Base-by-base conservation (phyloP, 2,329 filamentous ascomycete genomes). In the Ophiostoma angusticollis region DNA sequence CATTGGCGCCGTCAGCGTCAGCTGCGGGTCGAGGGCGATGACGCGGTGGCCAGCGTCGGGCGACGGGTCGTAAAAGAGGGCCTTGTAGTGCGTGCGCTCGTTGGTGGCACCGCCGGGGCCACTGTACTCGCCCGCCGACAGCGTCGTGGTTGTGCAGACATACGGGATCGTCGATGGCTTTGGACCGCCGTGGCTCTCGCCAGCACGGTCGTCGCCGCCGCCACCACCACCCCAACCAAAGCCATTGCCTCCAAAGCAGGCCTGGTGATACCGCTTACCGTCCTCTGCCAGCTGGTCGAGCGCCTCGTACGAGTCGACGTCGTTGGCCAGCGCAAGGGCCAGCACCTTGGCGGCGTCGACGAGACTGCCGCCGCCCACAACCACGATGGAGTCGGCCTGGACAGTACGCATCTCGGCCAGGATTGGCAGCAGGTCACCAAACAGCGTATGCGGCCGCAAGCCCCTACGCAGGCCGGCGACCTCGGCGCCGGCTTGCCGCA, bases 1-100 rank as follows among this genome's bases (percentile, higher is more conserved):
- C 9, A 58, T 53, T 0, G 70, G 70, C 0, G 67, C 70, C 2
- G 62, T 64, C 9, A 54, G 47, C 4, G 59, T 60, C 4, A 74
- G 54, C 8, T 56, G 52, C 1, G 70, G 63, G 41, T 72, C 69
- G 8, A 72, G 59, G 17, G 72, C 63, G 8, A 73, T 55, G 13
- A 74, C 56, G 13, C 59, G 50, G 0, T 67, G 60, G 1, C 66
- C 66, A 16, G 39, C 22, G 11, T 51, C 50, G 12, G 31, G 39
- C 13, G 35, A 31, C 0, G 63, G 60, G 7, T 47, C 30, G 12
- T 28, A 13, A 21, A 50, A 50, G 7, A 43, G 17, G 23, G 42
- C 42, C 36, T 50, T 51, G 36, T 42, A 43, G 21, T 39, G 40
- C 7, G 45, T 48, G 21, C 31, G 33, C 27, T 49, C 47, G 33